A percentile compares a stretch with the other conserved stretches of the same genome.
Evolutionary conservation across 2,329 filamentous ascomycete species (phyloP).

Genomic region (Cladosporium sp.): DNA sequence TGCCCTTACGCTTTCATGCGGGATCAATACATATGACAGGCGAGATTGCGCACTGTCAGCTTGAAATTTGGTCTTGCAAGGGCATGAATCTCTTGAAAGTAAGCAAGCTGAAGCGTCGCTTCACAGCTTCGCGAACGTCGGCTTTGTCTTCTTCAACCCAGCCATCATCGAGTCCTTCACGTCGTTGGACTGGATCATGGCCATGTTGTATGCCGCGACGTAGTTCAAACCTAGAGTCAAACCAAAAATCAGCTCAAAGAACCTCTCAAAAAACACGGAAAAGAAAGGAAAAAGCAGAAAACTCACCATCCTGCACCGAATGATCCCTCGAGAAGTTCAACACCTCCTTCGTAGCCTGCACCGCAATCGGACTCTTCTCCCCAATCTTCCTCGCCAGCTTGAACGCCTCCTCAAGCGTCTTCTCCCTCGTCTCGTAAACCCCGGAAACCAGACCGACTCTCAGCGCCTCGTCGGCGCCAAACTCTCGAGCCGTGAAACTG

Average conservation of each 20-base stretch:
- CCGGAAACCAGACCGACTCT: conserved; percentile 66
- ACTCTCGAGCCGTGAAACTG: conserved; percentile 65
- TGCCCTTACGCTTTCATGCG: too few relatives aligned
- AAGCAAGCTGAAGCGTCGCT: too few relatives aligned
- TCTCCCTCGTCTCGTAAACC: conserved; percentile 58
- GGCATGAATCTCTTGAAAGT: too few relatives aligned
- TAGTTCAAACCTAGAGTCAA: conserved; percentile 62
- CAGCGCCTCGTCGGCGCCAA: conserved; percentile 64
- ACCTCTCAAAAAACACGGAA: not conserved
- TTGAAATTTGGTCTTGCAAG: too few relatives aligned
- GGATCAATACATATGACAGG: too few relatives aligned
- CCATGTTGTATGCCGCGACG: conserved; percentile 82
- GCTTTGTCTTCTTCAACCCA: conserved; percentile 71
- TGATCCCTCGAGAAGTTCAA: conserved; percentile 79
- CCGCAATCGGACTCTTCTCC: conserved; percentile 80
- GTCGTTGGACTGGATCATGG: conserved; percentile 76
- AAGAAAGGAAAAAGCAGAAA: not conserved
- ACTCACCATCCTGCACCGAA: conserved; percentile 67
- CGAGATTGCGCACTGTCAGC: too few relatives aligned
- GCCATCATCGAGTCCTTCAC: conserved; percentile 69
- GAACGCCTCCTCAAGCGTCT: conserved; percentile 59
- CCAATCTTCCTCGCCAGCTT: conserved; percentile 64
- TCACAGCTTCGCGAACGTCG: conserved; percentile 82
- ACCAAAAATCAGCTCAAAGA: not conserved
- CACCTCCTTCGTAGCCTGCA: conserved; percentile 82